phyloP scores from a whole-genome alignment of 2,329 filamentous ascomycete species.

The Penicillium sp. region DNA sequence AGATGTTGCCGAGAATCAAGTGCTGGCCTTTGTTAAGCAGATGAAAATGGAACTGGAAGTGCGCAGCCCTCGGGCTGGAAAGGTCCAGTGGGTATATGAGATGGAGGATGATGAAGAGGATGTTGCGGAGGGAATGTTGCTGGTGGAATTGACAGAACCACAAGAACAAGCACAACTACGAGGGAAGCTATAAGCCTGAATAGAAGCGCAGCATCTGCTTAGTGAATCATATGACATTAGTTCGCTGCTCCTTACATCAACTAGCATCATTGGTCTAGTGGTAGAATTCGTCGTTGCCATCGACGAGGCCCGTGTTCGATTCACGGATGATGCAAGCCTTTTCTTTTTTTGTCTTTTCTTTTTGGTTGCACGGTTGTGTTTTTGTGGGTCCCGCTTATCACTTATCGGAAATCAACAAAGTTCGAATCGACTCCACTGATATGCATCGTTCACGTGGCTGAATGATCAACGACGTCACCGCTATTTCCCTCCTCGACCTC shows the following conservation, averaged over 20 bases:
- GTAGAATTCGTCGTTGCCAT: slow-evolving; percentile 49
- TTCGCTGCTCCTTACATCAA: slow-evolving; percentile 16
- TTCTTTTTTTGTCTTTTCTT: slow-evolving; percentile 11
- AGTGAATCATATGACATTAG: not conserved
- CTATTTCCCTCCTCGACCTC: not conserved
- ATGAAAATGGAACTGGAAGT: slow-evolving; percentile 73
- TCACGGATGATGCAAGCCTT: slow-evolving; percentile 40
- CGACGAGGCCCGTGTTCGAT: slow-evolving; percentile 51
- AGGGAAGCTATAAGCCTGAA: slow-evolving; percentile 29
- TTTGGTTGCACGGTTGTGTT: not conserved
- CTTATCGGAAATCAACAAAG: not conserved
- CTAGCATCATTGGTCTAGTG: slow-evolving; percentile 47
- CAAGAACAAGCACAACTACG: slow-evolving; percentile 23
- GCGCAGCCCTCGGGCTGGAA: slow-evolving; percentile 50
- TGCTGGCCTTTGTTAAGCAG: slow-evolving; percentile 62
- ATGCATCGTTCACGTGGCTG: slow-evolving; percentile 11
- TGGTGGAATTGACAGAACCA: slow-evolving; percentile 48
- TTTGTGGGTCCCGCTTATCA: not conserved
- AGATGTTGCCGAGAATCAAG: slow-evolving; percentile 51
- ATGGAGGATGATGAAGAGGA: slow-evolving; percentile 54
- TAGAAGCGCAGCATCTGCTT: not conserved
- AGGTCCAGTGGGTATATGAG: slow-evolving; percentile 54
- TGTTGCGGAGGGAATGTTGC: slow-evolving; percentile 57
- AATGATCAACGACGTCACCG: slow-evolving; percentile 58
- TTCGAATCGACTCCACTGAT: not conserved